Percentiles rank a stretch among this genome's conserved stretches.
Conservation (phyloP, 2,329 filamentous ascomycete genomes). For the Fusarium tupiense region DNA sequence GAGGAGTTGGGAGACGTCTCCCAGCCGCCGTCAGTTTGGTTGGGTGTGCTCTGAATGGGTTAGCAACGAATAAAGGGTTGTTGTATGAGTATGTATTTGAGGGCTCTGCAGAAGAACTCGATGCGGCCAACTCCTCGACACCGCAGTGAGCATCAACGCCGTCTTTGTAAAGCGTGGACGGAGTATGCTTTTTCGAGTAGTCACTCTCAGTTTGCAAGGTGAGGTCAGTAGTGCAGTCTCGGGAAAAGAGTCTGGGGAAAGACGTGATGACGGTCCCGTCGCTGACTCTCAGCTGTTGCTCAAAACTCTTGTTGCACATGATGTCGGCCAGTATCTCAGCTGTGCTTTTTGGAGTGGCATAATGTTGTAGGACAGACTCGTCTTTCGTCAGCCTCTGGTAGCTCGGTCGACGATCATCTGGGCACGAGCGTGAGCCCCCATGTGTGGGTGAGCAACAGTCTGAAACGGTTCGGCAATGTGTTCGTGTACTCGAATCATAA, state of each 20-base stretch:
- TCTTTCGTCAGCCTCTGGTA: constrained; percentile 3
- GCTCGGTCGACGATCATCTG: constrained; percentile 26
- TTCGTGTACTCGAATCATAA: background rate
- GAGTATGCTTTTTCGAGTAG: constrained; percentile 1
- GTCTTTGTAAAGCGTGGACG: constrained; percentile 39
- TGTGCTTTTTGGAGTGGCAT: constrained; percentile 26
- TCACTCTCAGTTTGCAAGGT: constrained; percentile 36
- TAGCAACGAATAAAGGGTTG: constrained; percentile 34
- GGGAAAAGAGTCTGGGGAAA: constrained; percentile 47
- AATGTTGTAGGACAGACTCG: constrained; percentile 37
- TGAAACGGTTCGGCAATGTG: constrained; percentile 29
- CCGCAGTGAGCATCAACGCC: constrained; percentile 47
- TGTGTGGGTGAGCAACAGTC: constrained; percentile 35
- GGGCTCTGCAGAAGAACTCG: constrained; percentile 16
- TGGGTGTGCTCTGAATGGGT: constrained; percentile 33
- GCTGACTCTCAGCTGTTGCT: constrained; percentile 25
- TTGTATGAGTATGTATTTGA: constrained; percentile 19
- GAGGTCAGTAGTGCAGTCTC: constrained; percentile 47
- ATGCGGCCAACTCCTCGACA: constrained; percentile 1
- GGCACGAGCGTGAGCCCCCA: constrained; percentile 1
- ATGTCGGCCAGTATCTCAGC: constrained; percentile 35
- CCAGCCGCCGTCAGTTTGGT: background rate
- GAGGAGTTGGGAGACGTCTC: background rate
- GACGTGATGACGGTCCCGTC: constrained; percentile 46
- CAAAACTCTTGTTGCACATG: constrained; percentile 26